Conservation (phyloP, 1,139 yeast genomes). For the Debaryomycetaceae sp. region DNA sequence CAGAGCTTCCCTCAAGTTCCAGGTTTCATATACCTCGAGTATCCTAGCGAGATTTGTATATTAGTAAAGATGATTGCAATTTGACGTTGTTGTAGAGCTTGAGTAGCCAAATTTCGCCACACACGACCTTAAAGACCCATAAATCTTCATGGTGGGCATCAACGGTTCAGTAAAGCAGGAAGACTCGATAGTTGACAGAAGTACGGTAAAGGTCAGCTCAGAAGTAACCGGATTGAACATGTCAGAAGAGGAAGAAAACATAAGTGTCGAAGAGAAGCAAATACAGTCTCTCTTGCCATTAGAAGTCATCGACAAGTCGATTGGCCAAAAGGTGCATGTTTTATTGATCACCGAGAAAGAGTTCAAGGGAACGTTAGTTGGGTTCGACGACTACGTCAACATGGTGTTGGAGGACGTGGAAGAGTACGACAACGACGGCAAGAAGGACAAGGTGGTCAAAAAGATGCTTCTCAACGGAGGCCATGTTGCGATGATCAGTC, state of each 20-base stretch:
- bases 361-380: conserved; percentile 81
- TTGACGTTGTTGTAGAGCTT: neutral
- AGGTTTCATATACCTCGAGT: neutral
- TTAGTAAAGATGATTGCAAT: neutral
- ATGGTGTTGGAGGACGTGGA: conserved; percentile 82
- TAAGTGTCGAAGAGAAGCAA: conserved; percentile 3
- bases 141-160: neutral
- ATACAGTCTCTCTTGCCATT: conserved; percentile 56
- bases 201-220: no score
- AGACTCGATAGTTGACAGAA: no score
- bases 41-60: neutral
- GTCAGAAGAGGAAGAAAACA: conserved; percentile 8
- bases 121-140: no score
- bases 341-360: conserved; percentile 72
- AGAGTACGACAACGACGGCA: conserved; percentile 47
- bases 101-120: no score
- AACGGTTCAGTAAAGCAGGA: neutral
- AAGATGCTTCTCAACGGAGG: conserved; percentile 87
- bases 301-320: conserved; percentile 83
- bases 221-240: neutral
- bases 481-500: conserved; percentile 69
- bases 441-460: conserved; percentile 42
- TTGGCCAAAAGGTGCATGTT: conserved; percentile 78
- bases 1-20: no score
- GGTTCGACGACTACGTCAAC: conserved; percentile 94